These are phyloP conservation scores for Dioscorea zingiberensis DNA, from an alignment of 106 monocot genomes.

Conservation along the genomic window DNA sequence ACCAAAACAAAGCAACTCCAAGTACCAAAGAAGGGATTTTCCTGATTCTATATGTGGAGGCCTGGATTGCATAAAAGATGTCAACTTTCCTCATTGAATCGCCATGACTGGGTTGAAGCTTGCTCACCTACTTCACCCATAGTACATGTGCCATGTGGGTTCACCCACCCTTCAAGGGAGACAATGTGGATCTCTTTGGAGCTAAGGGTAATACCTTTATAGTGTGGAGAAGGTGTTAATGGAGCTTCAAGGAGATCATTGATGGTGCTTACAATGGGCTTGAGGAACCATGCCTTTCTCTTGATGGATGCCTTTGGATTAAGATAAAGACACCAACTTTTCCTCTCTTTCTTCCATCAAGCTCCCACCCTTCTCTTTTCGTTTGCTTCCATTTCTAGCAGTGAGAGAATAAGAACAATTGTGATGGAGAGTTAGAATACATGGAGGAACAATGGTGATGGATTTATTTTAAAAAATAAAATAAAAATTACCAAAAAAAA, in stretches of 20 bases:
- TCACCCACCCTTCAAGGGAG: conserved; percentile 55
- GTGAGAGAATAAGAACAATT: not conserved
- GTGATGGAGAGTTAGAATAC: not conserved
- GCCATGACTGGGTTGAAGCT: conserved; percentile 33
- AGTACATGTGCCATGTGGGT: conserved; percentile 21
- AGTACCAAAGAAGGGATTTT: conserved; percentile 32
- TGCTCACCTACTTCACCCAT: conserved; percentile 63
- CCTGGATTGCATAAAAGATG: conserved; percentile 48
- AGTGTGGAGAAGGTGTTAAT: conserved; percentile 8
- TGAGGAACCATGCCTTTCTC: conserved; percentile 55
- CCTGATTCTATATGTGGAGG: conserved; percentile 45
- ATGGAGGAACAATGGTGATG: no score
- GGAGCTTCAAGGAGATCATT: conserved; percentile 9
- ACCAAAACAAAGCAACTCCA: conserved; percentile 46
- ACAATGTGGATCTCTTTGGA: conserved; percentile 10
- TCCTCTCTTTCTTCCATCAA: conserved; percentile 50
- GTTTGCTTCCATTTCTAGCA: conserved; percentile 5
- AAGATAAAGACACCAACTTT: conserved; percentile 36
- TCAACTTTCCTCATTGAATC: conserved; percentile 48
- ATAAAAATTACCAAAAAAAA: no score
- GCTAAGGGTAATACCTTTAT: not conserved
- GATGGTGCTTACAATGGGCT: conserved; percentile 11
- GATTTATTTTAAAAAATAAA: no score
- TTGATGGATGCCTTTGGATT: conserved; percentile 18
- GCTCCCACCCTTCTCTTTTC: conserved; percentile 8